Conservation (phyloP, 139 green algal genomes). For the Parachlorella kessleri region DNA sequence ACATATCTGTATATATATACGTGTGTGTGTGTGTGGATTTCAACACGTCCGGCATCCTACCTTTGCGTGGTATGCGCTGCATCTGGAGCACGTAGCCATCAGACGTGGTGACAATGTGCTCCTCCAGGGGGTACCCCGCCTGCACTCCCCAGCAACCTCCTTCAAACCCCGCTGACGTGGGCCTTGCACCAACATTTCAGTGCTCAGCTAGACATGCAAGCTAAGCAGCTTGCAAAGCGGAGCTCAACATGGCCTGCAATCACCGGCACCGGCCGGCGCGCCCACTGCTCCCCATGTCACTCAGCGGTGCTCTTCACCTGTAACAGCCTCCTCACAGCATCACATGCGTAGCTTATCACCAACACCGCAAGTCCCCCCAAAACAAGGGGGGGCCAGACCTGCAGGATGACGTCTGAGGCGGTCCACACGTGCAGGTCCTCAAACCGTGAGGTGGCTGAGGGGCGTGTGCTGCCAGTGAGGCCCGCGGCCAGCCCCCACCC, state of each 20-base stretch:
- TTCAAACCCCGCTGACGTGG: no score
- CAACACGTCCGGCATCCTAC: no score
- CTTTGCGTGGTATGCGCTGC: slow-evolving; percentile 78
- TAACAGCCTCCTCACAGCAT: no score
- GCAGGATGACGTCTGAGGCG: slow-evolving; percentile 44
- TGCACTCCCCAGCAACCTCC: no score
- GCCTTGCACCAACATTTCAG: no score
- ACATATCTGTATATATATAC: no score
- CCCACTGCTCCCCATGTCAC: neutral
- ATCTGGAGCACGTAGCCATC: slow-evolving; percentile 85
- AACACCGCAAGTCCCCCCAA: no score
- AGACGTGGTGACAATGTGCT: slow-evolving; percentile 62
- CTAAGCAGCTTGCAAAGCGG: neutral
- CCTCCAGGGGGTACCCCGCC: slow-evolving; percentile 69
- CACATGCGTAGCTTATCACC: no score
- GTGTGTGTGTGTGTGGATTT: no score
- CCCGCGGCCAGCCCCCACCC: neutral
- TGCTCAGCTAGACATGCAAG: neutral
- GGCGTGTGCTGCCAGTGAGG: slow-evolving; percentile 15
- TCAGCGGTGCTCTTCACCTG: no score
- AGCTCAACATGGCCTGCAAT: no score
- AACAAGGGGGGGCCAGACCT: neutral
- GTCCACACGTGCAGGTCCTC: slow-evolving; percentile 41
- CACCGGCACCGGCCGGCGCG: no score
- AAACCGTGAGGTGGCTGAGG: slow-evolving; percentile 5